Conservation (phyloP, 129 eudicot species). For the Solidago caesia region DNA sequence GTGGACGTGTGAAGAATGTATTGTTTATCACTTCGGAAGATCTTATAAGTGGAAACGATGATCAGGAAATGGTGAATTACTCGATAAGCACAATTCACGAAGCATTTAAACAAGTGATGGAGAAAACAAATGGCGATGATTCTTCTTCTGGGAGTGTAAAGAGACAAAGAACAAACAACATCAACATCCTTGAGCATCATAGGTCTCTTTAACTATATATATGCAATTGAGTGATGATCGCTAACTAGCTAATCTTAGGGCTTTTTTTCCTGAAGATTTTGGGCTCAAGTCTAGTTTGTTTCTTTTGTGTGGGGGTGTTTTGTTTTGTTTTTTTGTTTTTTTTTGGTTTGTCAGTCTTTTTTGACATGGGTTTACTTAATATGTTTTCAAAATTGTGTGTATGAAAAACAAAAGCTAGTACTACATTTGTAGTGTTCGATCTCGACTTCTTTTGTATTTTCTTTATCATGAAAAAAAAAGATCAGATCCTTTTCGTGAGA, state of each 20-base stretch:
- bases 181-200: slow-evolving; percentile 46
- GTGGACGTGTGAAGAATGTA: slow-evolving; percentile 83
- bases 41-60: slow-evolving; percentile 20
- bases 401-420: slow-evolving; percentile 28
- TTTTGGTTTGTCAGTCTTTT: background rate
- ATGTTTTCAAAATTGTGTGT: slow-evolving; percentile 28
- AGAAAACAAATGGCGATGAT: slow-evolving; percentile 65
- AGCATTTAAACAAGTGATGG: slow-evolving; percentile 76
- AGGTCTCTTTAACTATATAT: slow-evolving; percentile 38
- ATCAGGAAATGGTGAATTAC: slow-evolving; percentile 38
- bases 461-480: slow-evolving; percentile 25
- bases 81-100: slow-evolving; percentile 67
- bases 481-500: slow-evolving; percentile 47
- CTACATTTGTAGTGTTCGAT: slow-evolving; percentile 18
- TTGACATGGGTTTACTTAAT: slow-evolving; percentile 22
- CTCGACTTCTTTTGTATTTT: slow-evolving; percentile 16
- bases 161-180: slow-evolving; percentile 83
- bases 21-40: slow-evolving; percentile 70
- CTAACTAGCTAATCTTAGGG: slow-evolving; percentile 23
- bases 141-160: slow-evolving; percentile 69
- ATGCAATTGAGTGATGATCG: slow-evolving; percentile 15
- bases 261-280: slow-evolving; percentile 22
- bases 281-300: slow-evolving; percentile 18
- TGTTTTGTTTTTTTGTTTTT: background rate
- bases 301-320: slow-evolving; percentile 29